Percentiles rank a stretch among this genome's conserved stretches.
Evolutionary conservation across 768 basidiomycete genomes (phyloP).

Genomic region (Pleurotus platypus): DNA sequence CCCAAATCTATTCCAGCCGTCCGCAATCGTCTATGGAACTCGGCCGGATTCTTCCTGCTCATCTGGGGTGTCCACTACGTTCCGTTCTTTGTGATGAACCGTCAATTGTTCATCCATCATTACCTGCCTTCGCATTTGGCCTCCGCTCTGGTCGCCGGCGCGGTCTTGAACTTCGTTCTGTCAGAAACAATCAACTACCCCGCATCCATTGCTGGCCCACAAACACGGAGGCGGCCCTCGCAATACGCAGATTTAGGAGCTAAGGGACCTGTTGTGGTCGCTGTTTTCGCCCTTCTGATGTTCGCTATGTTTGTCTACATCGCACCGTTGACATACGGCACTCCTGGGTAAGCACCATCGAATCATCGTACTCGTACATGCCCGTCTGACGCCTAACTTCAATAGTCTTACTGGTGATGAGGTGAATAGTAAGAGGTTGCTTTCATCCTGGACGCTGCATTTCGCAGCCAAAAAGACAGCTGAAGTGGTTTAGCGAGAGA

Average conservation of each 20-base stretch:
- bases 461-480: conserved; percentile 70
- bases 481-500: conserved; percentile 26
- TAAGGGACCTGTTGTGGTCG: conserved; percentile 67
- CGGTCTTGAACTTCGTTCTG: conserved; percentile 85
- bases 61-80: conserved; percentile 95
- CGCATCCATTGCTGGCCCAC: conserved; percentile 71
- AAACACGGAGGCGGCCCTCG: conserved; percentile 48
- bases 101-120: conserved; percentile 96
- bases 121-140: conserved; percentile 96
- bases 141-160: conserved; percentile 88
- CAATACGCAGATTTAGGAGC: conserved; percentile 74
- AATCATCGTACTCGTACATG: background rate
- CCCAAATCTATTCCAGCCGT: conserved; percentile 51
- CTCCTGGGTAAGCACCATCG: conserved; percentile 76
- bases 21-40: conserved; percentile 93
- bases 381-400: background rate
- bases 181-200: conserved; percentile 93
- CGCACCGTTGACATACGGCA: conserved; percentile 91
- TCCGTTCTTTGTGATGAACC: conserved; percentile 97
- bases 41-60: conserved; percentile 91
- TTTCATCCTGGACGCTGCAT: conserved; percentile 93
- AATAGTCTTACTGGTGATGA: conserved; percentile 76
- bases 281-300: conserved; percentile 54
- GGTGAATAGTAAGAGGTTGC: conserved; percentile 79
- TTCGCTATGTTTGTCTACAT: conserved; percentile 71